Evolutionary conservation across 2,329 filamentous ascomycete genomes (phyloP), one percentile per base, ranked within the genome.

Genomic region (Ceratocystis cubensis): DNA sequence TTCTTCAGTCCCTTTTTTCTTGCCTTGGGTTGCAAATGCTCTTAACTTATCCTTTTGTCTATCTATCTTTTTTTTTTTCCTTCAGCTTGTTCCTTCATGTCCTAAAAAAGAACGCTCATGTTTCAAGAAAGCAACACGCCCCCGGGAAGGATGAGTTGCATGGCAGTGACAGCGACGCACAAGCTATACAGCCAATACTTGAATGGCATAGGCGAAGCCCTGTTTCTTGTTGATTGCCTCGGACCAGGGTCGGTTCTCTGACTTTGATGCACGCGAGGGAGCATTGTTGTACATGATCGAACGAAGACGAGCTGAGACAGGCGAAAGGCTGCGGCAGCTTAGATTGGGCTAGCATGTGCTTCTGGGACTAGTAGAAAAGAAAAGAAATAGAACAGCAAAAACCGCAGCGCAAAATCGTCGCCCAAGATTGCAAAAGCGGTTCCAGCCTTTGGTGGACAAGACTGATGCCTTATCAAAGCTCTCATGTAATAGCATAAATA

Each of bases 141-240:
- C 33, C 56, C 48, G 33, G 28, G 46, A 41, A 65, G 33, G 50
- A 56, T 65, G 53, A 61, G 33, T 33, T 30, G 33, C 33, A 56
- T 59, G 53, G 57, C 64, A 61, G 64, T 61, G 64, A 65, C 64
- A 65, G 64, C 64, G 37, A 57, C 44, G 64, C 64, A 65, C 64
- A 65, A 59, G 53, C 64, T 25, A 37, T 57, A 57, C 53, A 56
- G 25, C 53, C 53, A 57, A 57, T 57, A 33, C 53, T 25, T 57
- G 28, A 8, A 57, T 17, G 25, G 53, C 53, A 57, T 57, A 57
- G 53, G 22, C 25, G 53, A 57, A 33, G 50, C 20, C 53, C 53
- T 57, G 22, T 57, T 30, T 57, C 13, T 57, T 57, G 53, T 17
- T 57, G 53, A 20, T 30, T 57, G 25, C 13, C n/a, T 25, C 22